A percentile compares a stretch with the other conserved stretches of the same genome.
These are phyloP conservation scores for Fagopyrum esculentum DNA, from an alignment of 148 eudicot species.

Conservation along the genomic window DNA sequence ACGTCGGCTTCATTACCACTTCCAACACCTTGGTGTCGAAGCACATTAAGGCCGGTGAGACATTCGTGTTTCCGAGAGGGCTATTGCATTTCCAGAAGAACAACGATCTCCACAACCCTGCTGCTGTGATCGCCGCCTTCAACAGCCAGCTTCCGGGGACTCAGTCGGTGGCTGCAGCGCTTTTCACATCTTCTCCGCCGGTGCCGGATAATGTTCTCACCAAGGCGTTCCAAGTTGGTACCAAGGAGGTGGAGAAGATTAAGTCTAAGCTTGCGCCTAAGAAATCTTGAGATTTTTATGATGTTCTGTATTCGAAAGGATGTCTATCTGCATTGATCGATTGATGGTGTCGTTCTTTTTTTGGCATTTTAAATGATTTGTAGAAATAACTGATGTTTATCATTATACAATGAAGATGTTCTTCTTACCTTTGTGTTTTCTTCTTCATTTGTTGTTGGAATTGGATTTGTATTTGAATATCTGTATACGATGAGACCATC, in stretches of 20 bases:
- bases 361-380: not conserved
- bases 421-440: too few relatives aligned
- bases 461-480: too few relatives aligned
- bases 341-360: not conserved
- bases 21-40: constrained; percentile 20
- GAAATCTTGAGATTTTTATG: not conserved
- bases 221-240: constrained; percentile 21
- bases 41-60: constrained; percentile 23
- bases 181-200: constrained; percentile 22
- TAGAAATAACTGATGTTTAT: not conserved
- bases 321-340: too few relatives aligned
- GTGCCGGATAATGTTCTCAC: constrained; percentile 25
- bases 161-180: constrained; percentile 24
- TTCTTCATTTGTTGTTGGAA: too few relatives aligned
- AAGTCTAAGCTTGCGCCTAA: constrained; percentile 19
- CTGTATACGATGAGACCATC: too few relatives aligned
- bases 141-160: constrained; percentile 34
- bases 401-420: too few relatives aligned
- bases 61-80: constrained; percentile 26
- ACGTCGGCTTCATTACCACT: constrained; percentile 28
- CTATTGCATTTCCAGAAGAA: constrained; percentile 30
- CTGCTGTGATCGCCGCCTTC: constrained; percentile 28
- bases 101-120: constrained; percentile 13
- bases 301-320: not conserved
- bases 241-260: constrained; percentile 17